Conservation (phyloP, 257 asterid species). For the Rehmannia glutinosa region DNA sequence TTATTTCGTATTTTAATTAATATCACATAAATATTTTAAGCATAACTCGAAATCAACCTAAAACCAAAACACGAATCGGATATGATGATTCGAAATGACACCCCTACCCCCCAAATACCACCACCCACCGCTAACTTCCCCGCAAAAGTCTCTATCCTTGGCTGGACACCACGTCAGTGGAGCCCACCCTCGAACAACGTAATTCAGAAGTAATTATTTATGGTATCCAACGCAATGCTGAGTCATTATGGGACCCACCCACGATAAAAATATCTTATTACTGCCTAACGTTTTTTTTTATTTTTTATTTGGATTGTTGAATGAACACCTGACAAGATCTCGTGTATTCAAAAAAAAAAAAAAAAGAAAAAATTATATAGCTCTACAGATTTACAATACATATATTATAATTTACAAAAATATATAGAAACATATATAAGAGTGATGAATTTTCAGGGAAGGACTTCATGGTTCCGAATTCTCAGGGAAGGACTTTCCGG, state of each 20-base stretch:
- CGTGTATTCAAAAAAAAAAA: not conserved
- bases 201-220: not conserved
- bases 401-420: no score
- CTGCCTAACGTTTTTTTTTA: not conserved
- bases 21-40: no score
- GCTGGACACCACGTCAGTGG: no score
- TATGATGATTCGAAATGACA: no score
- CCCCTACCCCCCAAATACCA: no score
- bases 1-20: no score
- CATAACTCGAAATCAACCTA: no score
- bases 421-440: not conserved
- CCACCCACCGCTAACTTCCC: no score
- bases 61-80: no score
- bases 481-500: constrained; percentile 94
- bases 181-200: not conserved
- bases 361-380: not conserved
- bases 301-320: not conserved
- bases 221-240: constrained; percentile 32
- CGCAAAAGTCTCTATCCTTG: no score
- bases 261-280: not conserved
- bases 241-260: constrained; percentile 38
- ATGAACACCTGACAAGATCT: not conserved
- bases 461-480: constrained; percentile 60
- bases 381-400: no score
- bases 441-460: constrained; percentile 48